These are phyloP conservation scores for Arthrobotrys entomopaga DNA, from an alignment of 2,329 filamentous ascomycete genomes.

Conservation along the genomic window DNA sequence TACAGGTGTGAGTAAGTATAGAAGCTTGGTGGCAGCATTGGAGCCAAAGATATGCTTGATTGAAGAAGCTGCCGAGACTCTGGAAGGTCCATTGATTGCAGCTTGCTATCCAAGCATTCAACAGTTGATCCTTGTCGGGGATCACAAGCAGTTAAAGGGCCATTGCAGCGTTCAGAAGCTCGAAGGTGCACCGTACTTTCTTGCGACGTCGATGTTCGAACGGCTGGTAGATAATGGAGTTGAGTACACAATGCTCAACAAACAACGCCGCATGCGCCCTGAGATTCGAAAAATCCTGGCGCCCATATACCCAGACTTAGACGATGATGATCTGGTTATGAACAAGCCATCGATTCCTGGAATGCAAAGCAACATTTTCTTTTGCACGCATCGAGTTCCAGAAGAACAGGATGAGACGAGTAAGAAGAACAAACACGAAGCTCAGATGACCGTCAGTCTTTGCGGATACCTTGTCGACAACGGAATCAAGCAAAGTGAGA, in stretches of 20 bases:
- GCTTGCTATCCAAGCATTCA: conserved; percentile 67
- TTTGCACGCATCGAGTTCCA: conserved; percentile 60
- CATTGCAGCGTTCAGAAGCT: conserved; percentile 73
- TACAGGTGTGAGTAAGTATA: conserved; percentile 83
- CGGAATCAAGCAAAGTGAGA: conserved; percentile 69
- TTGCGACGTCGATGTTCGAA: conserved; percentile 83
- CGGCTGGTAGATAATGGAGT: conserved; percentile 75
- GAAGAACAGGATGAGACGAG: conserved; percentile 71
- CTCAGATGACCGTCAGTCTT: conserved; percentile 78
- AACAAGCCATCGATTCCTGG: conserved; percentile 69
- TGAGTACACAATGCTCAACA: conserved; percentile 72
- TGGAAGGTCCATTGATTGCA: conserved; percentile 71
- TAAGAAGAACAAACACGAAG: conserved; percentile 76
- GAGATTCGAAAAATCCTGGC: conserved; percentile 68
- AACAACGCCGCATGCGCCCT: conserved; percentile 77
- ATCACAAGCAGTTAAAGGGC: conserved; percentile 81
- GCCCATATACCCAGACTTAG: conserved; percentile 69
- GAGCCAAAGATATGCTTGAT: conserved; percentile 76
- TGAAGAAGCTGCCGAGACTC: conserved; percentile 82
- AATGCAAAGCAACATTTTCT: conserved; percentile 71
- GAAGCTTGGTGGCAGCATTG: conserved; percentile 73
- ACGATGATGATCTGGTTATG: conserved; percentile 69
- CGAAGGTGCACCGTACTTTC: conserved; percentile 70
- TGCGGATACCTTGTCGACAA: conserved; percentile 78
- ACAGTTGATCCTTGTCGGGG: conserved; percentile 73